Conservation (phyloP, 2,329 filamentous ascomycete genomes). For the Aspergillus felis region DNA sequence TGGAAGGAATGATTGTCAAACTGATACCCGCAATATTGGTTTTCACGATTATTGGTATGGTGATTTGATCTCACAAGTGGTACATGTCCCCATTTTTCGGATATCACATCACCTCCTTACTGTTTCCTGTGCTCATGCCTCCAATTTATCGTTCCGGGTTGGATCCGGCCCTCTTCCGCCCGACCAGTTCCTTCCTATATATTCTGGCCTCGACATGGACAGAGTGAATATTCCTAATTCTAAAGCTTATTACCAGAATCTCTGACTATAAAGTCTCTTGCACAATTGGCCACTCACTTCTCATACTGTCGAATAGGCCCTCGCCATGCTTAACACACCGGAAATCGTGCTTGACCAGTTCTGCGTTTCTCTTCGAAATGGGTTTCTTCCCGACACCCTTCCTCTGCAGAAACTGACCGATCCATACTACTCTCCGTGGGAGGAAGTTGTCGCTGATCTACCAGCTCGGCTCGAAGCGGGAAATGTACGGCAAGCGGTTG, state of each 20-base stretch:
- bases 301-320: background rate
- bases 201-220: background rate
- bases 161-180: background rate
- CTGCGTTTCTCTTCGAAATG: conserved; percentile 56
- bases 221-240: background rate
- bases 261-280: background rate
- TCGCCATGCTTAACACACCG: conserved; percentile 23
- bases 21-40: background rate
- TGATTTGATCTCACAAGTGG: background rate
- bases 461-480: conserved; percentile 73
- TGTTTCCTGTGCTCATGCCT: background rate
- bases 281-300: background rate
- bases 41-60: background rate
- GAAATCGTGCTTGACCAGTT: conserved; percentile 60
- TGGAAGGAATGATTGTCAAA: background rate
- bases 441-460: conserved; percentile 71
- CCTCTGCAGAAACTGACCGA: conserved; percentile 73
- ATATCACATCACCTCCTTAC: background rate
- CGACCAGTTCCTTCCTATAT: background rate
- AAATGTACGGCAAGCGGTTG: conserved; percentile 69
- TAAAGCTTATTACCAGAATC: background rate
- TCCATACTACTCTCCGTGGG: conserved; percentile 88
- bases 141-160: background rate
- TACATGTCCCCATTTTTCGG: background rate
- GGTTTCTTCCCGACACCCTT: conserved; percentile 75